Evolutionary conservation across 352 stramenopile species (phyloP).

Genomic region (Globisporangium mamillatum): DNA sequence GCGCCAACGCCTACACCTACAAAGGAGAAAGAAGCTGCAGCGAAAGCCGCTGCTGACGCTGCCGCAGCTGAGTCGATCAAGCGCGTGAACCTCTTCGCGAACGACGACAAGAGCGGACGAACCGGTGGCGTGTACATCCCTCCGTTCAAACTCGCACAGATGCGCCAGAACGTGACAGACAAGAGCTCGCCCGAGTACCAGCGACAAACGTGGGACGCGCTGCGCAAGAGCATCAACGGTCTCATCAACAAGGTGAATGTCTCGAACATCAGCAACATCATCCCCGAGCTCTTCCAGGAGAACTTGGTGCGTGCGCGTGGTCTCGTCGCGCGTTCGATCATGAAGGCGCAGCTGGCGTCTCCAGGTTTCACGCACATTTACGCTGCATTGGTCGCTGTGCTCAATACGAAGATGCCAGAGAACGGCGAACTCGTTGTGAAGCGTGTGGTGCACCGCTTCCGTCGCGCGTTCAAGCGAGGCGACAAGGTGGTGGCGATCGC

Average conservation of each 20-base stretch:
- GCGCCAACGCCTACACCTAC: background rate
- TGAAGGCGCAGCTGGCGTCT: constrained; percentile 96
- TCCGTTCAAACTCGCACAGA: constrained; percentile 89
- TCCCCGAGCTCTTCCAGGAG: constrained; percentile 96
- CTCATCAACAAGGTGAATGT: constrained; percentile 97
- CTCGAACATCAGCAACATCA: constrained; percentile 94
- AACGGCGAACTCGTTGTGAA: constrained; percentile 95
- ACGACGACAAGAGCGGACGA: constrained; percentile 50
- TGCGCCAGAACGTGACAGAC: constrained; percentile 54
- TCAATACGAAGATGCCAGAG: constrained; percentile 99
- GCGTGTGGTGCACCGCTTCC: constrained; percentile 94
- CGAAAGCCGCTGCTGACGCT: background rate
- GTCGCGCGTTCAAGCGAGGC: constrained; percentile 93
- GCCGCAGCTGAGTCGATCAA: constrained; percentile 9
- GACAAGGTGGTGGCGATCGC: constrained; percentile 96
- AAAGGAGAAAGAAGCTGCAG: background rate
- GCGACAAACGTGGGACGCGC: constrained; percentile 93
- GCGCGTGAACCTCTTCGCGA: constrained; percentile 34
- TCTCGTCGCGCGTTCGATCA: constrained; percentile 91
- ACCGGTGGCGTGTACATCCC: constrained; percentile 92
- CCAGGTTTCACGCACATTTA: constrained; percentile 97
- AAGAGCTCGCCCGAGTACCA: constrained; percentile 81
- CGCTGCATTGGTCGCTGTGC: constrained; percentile 94
- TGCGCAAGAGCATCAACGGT: constrained; percentile 97
- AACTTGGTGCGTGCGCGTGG: constrained; percentile 97